These are phyloP conservation scores for Pseudogymnoascus sp. DNA, from an alignment of 2,329 filamentous ascomycete genomes.

Conservation along the genomic window DNA sequence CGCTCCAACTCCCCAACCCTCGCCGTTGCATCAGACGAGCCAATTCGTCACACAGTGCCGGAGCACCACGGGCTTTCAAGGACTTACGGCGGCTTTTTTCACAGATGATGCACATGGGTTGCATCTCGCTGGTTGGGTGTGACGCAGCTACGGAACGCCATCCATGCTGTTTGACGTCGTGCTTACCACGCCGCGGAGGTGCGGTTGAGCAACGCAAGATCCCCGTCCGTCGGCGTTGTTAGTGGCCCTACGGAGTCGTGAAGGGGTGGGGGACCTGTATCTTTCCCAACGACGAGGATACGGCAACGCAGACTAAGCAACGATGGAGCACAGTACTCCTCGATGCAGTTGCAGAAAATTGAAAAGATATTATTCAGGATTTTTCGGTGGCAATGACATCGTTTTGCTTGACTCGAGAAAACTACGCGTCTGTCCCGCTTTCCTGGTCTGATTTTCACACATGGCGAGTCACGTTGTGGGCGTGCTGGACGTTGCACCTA, in stretches of 20 bases:
- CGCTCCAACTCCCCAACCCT: not conserved
- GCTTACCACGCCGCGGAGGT: constrained; percentile 3
- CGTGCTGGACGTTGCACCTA: not conserved
- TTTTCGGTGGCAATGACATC: not conserved
- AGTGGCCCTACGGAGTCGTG: not conserved
- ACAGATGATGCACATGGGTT: constrained; percentile 4
- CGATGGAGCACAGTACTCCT: not conserved
- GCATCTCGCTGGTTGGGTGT: not conserved
- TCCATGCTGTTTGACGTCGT: constrained; percentile 3
- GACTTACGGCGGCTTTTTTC: not conserved
- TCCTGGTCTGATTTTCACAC: constrained; percentile 2
- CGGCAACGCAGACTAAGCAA: not conserved
- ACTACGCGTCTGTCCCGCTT: not conserved
- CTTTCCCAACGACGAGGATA: not conserved
- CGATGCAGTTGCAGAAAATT: not conserved
- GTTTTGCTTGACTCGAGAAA: not conserved
- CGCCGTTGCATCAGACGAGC: constrained; percentile 1
- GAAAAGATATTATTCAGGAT: not conserved
- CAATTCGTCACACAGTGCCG: not conserved
- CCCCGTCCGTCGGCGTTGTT: not conserved
- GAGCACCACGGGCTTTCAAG: not conserved
- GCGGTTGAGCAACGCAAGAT: not conserved
- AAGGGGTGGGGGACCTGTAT: not conserved
- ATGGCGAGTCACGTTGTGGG: constrained; percentile 5
- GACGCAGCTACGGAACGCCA: not conserved